These are phyloP conservation scores for Polysphondylium violaceum DNA, from an alignment of 78 protist species.

Conservation along the genomic window DNA sequence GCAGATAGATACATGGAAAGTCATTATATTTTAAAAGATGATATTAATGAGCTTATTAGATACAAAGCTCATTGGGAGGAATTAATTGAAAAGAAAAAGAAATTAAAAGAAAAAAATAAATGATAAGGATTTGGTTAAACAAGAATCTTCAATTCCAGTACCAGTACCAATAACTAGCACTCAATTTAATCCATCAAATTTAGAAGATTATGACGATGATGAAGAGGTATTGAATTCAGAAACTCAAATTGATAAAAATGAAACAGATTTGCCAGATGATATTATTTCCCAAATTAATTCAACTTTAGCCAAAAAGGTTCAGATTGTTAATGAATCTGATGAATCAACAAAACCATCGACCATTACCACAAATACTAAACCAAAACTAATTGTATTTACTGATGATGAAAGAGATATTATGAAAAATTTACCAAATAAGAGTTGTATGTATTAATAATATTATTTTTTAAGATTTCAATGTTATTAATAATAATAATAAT, in stretches of 20 bases:
- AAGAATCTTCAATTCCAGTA: neutral
- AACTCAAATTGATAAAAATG: slow-evolving; percentile 9
- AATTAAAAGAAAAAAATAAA: slow-evolving; percentile 18
- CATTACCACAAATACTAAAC: neutral
- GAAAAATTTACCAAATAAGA: slow-evolving; percentile 73
- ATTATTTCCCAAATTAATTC: slow-evolving; percentile 33
- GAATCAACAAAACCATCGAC: neutral
- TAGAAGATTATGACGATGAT: slow-evolving; percentile 67
- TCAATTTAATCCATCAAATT: slow-evolving; percentile 70
- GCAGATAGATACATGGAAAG: slow-evolving; percentile 74
- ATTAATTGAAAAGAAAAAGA: slow-evolving; percentile 29
- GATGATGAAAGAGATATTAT: slow-evolving; percentile 70
- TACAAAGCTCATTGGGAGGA: slow-evolving; percentile 52
- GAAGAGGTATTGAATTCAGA: slow-evolving; percentile 39
- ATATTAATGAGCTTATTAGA: slow-evolving; percentile 38
- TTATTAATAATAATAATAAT: too few species aligned
- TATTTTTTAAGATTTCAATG: too few species aligned
- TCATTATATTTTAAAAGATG: slow-evolving; percentile 23
- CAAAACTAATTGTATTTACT: slow-evolving; percentile 44
- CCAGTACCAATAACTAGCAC: neutral
- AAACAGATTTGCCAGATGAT: slow-evolving; percentile 9
- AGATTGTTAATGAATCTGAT: slow-evolving; percentile 21
- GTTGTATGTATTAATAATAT: neutral
- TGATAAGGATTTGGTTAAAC: neutral
- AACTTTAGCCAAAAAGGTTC: slow-evolving; percentile 46